Evolutionary conservation across 2,329 filamentous ascomycete genomes (phyloP).

Genomic region (Juglanconis sp.): DNA sequence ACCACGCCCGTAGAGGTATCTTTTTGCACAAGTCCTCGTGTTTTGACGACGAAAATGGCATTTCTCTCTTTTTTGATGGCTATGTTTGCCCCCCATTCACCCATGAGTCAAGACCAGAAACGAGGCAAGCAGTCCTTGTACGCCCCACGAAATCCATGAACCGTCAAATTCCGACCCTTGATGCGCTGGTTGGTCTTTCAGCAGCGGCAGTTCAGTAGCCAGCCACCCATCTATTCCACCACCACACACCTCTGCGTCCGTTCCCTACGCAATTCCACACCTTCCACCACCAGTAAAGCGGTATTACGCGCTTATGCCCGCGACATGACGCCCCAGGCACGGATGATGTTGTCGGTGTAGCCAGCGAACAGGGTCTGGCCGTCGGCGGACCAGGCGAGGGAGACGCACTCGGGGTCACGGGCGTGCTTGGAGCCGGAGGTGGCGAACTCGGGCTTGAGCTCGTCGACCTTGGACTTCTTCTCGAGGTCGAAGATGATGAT

Average conservation of each 20-base stretch:
- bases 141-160: constrained; percentile 31
- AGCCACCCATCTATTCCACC: constrained; percentile 17
- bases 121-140: constrained; percentile 32
- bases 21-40: constrained; percentile 12
- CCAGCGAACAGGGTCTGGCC: constrained; percentile 99
- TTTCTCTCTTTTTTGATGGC: constrained; percentile 21
- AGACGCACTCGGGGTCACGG: constrained; percentile 97
- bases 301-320: constrained; percentile 60
- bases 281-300: constrained; percentile 1
- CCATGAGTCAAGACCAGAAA: constrained; percentile 31
- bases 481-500: constrained; percentile 99
- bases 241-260: constrained; percentile 15
- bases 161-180: constrained; percentile 18
- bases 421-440: constrained; percentile 79
- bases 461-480: constrained; percentile 99
- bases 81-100: constrained; percentile 22
- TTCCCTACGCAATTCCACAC: constrained; percentile 3
- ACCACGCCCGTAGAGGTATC: constrained; percentile 1
- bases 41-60: constrained; percentile 13
- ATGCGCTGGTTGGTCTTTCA: constrained; percentile 15
- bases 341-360: constrained; percentile 99
- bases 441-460: constrained; percentile 98
- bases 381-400: constrained; percentile 95
- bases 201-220: constrained; percentile 16
- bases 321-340: constrained; percentile 97